phyloP scores from a whole-genome alignment of 305 asterid species.

The Andrographis paniculata region DNA sequence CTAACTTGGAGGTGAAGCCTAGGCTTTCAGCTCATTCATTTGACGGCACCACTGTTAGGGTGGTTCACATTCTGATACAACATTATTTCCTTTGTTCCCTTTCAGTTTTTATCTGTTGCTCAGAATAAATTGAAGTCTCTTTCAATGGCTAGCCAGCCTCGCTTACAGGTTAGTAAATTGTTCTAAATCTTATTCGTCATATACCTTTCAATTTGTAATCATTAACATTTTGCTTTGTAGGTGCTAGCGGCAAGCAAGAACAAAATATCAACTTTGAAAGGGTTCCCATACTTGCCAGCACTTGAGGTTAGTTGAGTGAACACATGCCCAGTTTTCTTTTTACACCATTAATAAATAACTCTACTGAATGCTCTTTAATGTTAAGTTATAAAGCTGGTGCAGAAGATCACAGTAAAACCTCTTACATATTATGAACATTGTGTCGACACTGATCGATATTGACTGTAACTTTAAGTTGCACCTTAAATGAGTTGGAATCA shows the following conservation, averaged over 20 bases:
- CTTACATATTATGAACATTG: not conserved
- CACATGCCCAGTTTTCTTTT: not conserved
- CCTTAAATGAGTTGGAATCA: constrained; percentile 1
- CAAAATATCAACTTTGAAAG: constrained; percentile 92
- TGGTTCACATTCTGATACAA: constrained; percentile 14
- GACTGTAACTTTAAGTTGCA: constrained; percentile 11
- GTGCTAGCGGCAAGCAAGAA: constrained; percentile 99
- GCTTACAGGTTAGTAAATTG: constrained; percentile 70
- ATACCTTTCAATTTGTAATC: constrained; percentile 16
- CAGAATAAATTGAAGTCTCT: constrained; percentile 95
- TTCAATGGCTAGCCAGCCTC: constrained; percentile 98
- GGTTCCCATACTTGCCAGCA: constrained; percentile 88
- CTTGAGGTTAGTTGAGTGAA: constrained; percentile 73
- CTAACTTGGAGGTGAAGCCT: constrained; percentile 86
- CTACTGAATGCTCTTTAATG: constrained; percentile 2
- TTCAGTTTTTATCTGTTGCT: constrained; percentile 96
- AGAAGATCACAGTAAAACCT: no score
- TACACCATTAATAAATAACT: not conserved
- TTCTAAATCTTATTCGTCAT: constrained; percentile 14
- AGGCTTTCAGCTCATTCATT: constrained; percentile 9
- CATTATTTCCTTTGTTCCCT: constrained; percentile 16
- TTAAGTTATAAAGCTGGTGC: not conserved
- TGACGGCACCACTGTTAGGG: constrained; percentile 16
- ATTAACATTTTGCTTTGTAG: constrained; percentile 30
- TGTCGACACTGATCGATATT: not conserved